Conservation (phyloP, 768 basidiomycete species). For the Phallus indusiatus region DNA sequence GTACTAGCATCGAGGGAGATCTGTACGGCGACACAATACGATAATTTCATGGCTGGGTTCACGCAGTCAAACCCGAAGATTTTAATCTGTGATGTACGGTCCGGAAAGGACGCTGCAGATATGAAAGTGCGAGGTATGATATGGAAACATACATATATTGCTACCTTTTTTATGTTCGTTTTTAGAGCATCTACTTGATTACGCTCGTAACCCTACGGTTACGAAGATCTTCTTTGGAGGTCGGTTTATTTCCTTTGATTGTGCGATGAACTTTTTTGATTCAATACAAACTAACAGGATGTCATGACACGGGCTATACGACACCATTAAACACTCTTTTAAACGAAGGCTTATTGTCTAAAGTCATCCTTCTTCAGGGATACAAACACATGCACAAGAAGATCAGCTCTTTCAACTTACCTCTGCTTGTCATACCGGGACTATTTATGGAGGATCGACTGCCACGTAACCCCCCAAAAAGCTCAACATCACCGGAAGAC, state of each 20-base stretch:
- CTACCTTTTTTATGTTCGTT: not conserved
- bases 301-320: conserved; percentile 67
- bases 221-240: conserved; percentile 62
- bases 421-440: conserved; percentile 47
- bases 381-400: conserved; percentile 40
- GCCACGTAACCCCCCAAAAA: not conserved
- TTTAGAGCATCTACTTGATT: conserved; percentile 32
- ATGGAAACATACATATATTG: not conserved
- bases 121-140: conserved; percentile 62
- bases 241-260: conserved; percentile 15
- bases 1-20: conserved; percentile 41
- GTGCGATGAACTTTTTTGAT: not conserved
- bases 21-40: conserved; percentile 57
- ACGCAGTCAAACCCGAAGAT: conserved; percentile 68
- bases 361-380: conserved; percentile 54
- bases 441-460: conserved; percentile 51
- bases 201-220: conserved; percentile 48
- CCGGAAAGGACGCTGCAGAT: conserved; percentile 49
- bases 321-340: conserved; percentile 52
- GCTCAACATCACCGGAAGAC: not conserved
- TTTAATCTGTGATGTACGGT: conserved; percentile 58
- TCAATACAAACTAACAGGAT: conserved; percentile 31
- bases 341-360: conserved; percentile 54
- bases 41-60: conserved; percentile 53
- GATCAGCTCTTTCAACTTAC: conserved; percentile 40